Conservation (phyloP, 495 filamentous ascomycete genomes). For the Pseudoneurospora amorphoporcata region DNA sequence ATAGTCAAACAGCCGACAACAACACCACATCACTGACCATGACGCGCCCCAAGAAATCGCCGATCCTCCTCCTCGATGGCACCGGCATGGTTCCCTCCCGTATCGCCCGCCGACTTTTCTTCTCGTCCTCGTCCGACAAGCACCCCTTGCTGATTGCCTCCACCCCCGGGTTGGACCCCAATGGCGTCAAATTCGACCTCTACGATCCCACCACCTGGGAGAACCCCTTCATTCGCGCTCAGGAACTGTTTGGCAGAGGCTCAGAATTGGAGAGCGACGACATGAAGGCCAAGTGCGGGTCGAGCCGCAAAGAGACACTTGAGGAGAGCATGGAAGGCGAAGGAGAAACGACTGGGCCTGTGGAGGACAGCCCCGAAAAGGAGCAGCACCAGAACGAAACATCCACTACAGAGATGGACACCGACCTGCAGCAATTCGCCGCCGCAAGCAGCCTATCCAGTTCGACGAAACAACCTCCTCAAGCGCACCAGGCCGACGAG, state of each 20-base stretch:
- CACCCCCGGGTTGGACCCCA: neutral
- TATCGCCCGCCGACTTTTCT: conserved; percentile 26
- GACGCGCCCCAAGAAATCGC: neutral
- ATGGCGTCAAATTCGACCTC: conserved; percentile 39
- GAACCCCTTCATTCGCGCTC: conserved; percentile 14
- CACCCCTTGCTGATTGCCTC: conserved; percentile 32
- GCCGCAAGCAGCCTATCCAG: neutral
- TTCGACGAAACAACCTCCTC: neutral
- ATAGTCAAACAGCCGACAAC: neutral
- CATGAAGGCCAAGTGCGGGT: neutral
- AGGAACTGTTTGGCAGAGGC: neutral
- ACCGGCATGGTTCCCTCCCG: conserved; percentile 38
- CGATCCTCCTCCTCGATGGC: conserved; percentile 38
- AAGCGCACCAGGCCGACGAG: neutral
- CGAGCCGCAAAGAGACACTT: neutral
- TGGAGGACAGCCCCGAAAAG: too few species aligned
- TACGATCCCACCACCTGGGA: conserved; percentile 29
- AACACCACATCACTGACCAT: neutral
- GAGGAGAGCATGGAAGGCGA: neutral
- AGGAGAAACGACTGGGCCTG: neutral
- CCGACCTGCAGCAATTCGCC: neutral
- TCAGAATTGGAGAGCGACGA: neutral
- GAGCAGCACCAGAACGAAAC: too few species aligned
- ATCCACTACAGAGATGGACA: neutral
- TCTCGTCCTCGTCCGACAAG: conserved; percentile 2